Evolutionary conservation across 129 eudicot genomes (phyloP), one percentile per base, ranked within the genome.

Genomic region (Helianthus tuberosus): DNA sequence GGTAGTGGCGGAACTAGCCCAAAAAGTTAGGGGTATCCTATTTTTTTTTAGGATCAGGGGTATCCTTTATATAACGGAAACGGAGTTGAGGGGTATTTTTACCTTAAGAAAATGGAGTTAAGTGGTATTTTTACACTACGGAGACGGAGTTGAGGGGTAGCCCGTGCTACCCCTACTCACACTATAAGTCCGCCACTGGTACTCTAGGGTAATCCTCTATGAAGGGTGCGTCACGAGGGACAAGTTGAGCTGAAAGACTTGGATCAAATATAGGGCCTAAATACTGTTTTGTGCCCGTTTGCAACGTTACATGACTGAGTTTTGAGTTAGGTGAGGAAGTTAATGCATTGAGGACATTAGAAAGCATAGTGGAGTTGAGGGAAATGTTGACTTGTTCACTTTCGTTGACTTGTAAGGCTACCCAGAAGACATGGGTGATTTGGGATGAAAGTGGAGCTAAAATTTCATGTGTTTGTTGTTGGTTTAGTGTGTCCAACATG

Each of bases 381-480:
- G 66, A 60, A 12, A 60, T 60, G 66, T 60, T 60, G 66, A 60
- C 44, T 60, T 60, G 4, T 60, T 60, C 66, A 32, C 66, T 60
- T 60, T 60, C 66, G 17, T 60, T 60, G 8, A 60, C 66, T 29
- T 32, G 44, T 5, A 60, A 11, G 12, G 66, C 66, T 13, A 60
- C 66, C 66, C 66, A 29, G 7, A 20, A 20, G 23, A 20, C 23
- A 20, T 20, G 23, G 23, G 23, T 20, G 23, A 20, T 20, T 20
- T 20, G 23, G 23, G 23, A 20, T 20, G 23, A 20, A 20, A 20
- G 23, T 20, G 23, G 23, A 20, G 23, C 23, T n/a, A n/a, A n/a
- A n/a, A n/a, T n/a, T n/a, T n/a, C n/a, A n/a, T n/a, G n/a, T n/a
- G n/a, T n/a, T n/a, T n/a, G n/a, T 27, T 60, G 43, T 60, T 60